phyloP scores from a whole-genome alignment of 345 rosid species.

The Mangifera indica region DNA sequence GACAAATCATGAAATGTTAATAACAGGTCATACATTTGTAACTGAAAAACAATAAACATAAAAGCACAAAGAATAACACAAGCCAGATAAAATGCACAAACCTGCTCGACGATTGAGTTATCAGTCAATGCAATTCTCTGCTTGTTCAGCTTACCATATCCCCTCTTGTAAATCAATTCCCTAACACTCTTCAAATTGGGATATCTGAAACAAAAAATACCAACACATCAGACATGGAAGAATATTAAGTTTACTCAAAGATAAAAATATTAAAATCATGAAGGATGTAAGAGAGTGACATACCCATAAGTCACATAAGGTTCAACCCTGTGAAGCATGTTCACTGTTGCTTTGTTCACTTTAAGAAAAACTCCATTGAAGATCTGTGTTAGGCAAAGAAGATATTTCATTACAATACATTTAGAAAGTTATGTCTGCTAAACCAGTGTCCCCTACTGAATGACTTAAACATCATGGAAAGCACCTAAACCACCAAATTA shows the following conservation, averaged over 20 bases:
- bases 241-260: neutral
- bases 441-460: neutral
- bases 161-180: constrained; percentile 82
- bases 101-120: constrained; percentile 66
- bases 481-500: neutral
- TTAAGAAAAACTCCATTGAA: constrained; percentile 88
- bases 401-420: too few species aligned
- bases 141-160: constrained; percentile 63
- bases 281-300: neutral
- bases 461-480: too few species aligned
- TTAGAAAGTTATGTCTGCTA: too few species aligned
- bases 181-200: constrained; percentile 80
- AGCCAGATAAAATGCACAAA: constrained; percentile 4
- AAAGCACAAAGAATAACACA: neutral
- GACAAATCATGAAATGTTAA: neutral
- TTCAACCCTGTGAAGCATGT: constrained; percentile 84
- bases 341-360: constrained; percentile 61
- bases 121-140: constrained; percentile 67
- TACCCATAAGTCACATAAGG: constrained; percentile 92
- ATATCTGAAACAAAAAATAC: constrained; percentile 34
- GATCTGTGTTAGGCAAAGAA: constrained; percentile 35
- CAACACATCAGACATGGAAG: neutral
- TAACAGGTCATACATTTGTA: neutral
- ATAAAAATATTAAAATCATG: neutral
- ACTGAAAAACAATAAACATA: too few species aligned